Evolutionary conservation across 805 yeast species (phyloP), one percentile per base, ranked within the genome.

Genomic region (Saccharomycopsis olivae): DNA sequence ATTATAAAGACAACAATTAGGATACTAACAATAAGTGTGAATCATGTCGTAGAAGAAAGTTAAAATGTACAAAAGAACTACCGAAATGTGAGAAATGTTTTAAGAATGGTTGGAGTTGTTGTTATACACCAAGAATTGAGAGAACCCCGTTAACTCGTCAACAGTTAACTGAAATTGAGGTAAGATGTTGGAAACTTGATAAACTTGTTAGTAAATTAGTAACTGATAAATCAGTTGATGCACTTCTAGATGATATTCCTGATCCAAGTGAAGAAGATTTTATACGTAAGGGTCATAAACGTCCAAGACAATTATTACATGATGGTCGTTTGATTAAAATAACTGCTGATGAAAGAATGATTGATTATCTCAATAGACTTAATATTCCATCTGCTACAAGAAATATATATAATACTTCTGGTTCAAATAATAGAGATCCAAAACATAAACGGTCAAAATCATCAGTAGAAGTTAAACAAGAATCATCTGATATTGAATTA

Each of bases 71-170:
- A 23, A 85, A 83, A 52, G 84, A 78, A 44, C 66, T 60, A 20
- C 95, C 95, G 2, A 71, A 69, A 47, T 85, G 95, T 53, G 62
- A 77, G 33, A 83, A 83, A 52, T 85, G 95, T 61, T 56, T 66
- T 5, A 73, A 70, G 40, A 85, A 82, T 53, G 64, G 67, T 17
- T 78, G 94, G 82, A 69, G 70, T 24, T 85, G 95, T 57, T 60
- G 72, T 2, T 85, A 85, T 53, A 78, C 88, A 17, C 95, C 95
- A 13, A 66, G 82, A 45, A 70, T 78, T 2, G 78, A 80, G 25
- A 64, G 95, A 40, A 76, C 89, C 3, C 95, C 95, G 0, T 60
- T 85, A 41, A 85, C 95, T 0, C 63, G 95, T 49, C 85, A 81
- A 3, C 80, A 83, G 59, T 61, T 85, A 48, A 84, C 94, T 13